Evolutionary conservation across 768 basidiomycete genomes (phyloP), one percentile per base, ranked within the genome.

Genomic region (Leccinum subgranulosum): DNA sequence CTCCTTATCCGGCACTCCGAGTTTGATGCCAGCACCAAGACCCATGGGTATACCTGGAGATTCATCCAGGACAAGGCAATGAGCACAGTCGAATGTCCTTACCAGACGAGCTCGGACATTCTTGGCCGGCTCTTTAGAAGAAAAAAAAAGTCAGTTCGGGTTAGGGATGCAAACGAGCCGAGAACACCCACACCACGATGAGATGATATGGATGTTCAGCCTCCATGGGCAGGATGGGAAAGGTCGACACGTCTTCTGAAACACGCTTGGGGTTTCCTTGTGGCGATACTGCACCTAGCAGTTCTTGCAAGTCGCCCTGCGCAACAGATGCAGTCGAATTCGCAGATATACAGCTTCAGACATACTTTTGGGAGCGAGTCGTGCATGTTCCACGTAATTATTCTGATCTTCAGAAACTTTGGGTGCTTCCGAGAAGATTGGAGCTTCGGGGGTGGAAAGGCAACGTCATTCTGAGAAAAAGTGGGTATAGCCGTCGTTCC

Each of bases 381-480:
- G 60, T 92, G 87, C 90, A 92, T 92, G 61, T 92, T 92, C 90
- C 90, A 92, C 36, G 87, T 87, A 33, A 90, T 52, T 49, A 91
- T 82, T 45, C 84, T 75, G 39, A 90, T 74, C 66, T 91, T 92
- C 47, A 91, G 74, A 66, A 79, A 80, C 60, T 76, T 79, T 17
- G 73, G 66, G 23, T 66, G 54, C 55, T 61, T 68, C 55, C 67
- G 69, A 21, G 65, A 59, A 28, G 53, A 62, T n/a, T 57, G 64
- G 41, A 64, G 64, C 39, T 29, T 68, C 21, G 67, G 54, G n/a
- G 63, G 57, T 27, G 62, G 64, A 60, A 62, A 67, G 48, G 65
- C 52, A 10, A 59, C 57, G 49, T 62, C 49, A 19, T 70, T 66
- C 58, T 56, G 66, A 29, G 64, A 63, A 49, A 61, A 34, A 55